phyloP scores from a whole-genome alignment of 352 stramenopile species.

The Thalassiosira exigua region DNA sequence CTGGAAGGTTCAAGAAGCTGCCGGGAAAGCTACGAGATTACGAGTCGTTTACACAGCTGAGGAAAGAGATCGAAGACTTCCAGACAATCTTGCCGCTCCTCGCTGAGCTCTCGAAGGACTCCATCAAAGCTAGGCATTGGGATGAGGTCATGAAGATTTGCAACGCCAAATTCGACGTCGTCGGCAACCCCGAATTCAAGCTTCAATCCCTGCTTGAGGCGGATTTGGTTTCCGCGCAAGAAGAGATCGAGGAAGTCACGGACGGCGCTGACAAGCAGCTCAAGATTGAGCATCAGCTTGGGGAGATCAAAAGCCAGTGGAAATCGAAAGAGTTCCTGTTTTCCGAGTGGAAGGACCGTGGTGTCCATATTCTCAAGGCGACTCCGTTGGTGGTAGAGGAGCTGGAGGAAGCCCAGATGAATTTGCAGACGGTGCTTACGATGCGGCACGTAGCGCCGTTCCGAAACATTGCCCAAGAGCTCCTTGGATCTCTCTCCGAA shows the following conservation, averaged over 20 bases:
- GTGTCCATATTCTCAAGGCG: slow-evolving; percentile 94
- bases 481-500: slow-evolving; percentile 93
- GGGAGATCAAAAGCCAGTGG: slow-evolving; percentile 94
- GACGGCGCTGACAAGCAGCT: slow-evolving; percentile 97
- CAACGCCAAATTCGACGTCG: slow-evolving; percentile 92
- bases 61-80: slow-evolving; percentile 98
- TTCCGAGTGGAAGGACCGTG: slow-evolving; percentile 91
- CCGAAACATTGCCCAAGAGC: slow-evolving; percentile 93
- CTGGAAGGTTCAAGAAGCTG: slow-evolving; percentile 96
- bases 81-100: slow-evolving; percentile 95
- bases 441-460: slow-evolving; percentile 97
- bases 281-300: slow-evolving; percentile 95
- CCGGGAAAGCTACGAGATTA: slow-evolving; percentile 95
- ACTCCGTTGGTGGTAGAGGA: slow-evolving; percentile 96
- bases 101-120: slow-evolving; percentile 95
- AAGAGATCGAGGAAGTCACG: slow-evolving; percentile 97
- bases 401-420: slow-evolving; percentile 98
- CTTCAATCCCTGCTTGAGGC: slow-evolving; percentile 89
- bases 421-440: slow-evolving; percentile 97
- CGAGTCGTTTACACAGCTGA: slow-evolving; percentile 96
- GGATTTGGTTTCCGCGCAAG: slow-evolving; percentile 90
- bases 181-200: slow-evolving; percentile 92
- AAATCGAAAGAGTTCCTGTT: slow-evolving; percentile 95
- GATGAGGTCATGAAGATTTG: slow-evolving; percentile 96
- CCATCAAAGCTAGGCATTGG: slow-evolving; percentile 96